Percentiles rank a stretch among this genome's conserved stretches.
phyloP scores from a whole-genome alignment of 2,329 filamentous ascomycete species.

The Curvularia eragrostidis region DNA sequence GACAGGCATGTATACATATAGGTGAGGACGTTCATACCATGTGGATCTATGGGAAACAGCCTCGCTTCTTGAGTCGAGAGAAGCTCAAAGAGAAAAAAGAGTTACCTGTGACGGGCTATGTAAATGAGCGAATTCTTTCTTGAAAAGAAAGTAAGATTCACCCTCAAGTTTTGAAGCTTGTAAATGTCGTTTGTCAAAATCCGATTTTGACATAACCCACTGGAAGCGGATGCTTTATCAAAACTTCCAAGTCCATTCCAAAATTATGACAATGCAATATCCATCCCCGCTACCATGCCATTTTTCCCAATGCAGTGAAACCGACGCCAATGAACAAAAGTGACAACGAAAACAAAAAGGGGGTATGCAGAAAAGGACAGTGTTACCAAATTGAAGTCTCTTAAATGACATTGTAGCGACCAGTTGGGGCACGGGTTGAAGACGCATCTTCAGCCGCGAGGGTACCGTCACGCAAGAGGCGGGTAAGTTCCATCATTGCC shows the following conservation, averaged over 20 bases:
- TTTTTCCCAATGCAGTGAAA: background rate
- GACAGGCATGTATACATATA: background rate
- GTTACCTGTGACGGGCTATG: conserved; percentile 11
- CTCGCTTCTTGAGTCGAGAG: background rate
- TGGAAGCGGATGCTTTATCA: background rate
- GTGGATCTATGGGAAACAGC: background rate
- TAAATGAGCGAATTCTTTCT: conserved; percentile 22
- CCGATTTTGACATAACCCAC: background rate
- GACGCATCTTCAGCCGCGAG: conserved; percentile 81
- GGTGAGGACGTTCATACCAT: background rate
- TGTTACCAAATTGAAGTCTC: background rate
- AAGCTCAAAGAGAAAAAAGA: background rate
- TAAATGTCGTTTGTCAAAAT: background rate
- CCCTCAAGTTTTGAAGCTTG: conserved; percentile 15
- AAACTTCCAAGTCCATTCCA: conserved; percentile 6
- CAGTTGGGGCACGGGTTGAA: conserved; percentile 79
- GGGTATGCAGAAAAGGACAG: background rate
- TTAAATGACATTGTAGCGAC: conserved; percentile 77
- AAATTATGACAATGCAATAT: conserved; percentile 1
- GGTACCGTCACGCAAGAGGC: conserved; percentile 87
- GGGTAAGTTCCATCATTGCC: conserved; percentile 88
- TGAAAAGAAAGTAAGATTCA: background rate
- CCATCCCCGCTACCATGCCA: background rate
- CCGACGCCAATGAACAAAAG: background rate
- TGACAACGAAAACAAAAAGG: background rate